Conservation (phyloP, 2,329 filamentous ascomycete species). For the Boeremia exigua region DNA sequence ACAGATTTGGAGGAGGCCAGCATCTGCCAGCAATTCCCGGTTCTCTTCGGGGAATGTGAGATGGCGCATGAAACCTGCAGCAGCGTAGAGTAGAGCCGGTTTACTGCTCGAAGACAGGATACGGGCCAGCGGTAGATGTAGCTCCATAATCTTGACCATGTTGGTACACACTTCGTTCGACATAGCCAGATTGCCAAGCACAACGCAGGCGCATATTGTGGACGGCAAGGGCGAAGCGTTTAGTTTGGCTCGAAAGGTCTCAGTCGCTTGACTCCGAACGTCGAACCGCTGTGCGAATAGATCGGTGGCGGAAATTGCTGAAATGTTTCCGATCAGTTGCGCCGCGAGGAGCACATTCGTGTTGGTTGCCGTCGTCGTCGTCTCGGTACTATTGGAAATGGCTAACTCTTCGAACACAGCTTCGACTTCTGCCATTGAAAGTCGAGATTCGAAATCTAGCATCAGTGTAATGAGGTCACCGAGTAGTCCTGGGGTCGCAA, state of each 20-base stretch:
- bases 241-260: slow-evolving; percentile 36
- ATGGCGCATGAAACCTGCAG: slow-evolving; percentile 47
- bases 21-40: slow-evolving; percentile 36
- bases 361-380: slow-evolving; percentile 25
- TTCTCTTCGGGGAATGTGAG: slow-evolving; percentile 46
- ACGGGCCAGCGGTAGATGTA: slow-evolving; percentile 38
- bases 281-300: slow-evolving; percentile 37
- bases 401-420: slow-evolving; percentile 38
- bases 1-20: slow-evolving; percentile 40
- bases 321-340: slow-evolving; percentile 41
- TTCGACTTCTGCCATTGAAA: slow-evolving; percentile 34
- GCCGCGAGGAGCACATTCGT: slow-evolving; percentile 36
- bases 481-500: slow-evolving; percentile 38
- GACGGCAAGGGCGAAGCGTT: slow-evolving; percentile 30
- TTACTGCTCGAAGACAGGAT: slow-evolving; percentile 37
- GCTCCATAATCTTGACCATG: slow-evolving; percentile 43
- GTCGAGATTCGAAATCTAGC: slow-evolving; percentile 39
- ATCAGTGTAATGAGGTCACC: slow-evolving; percentile 39
- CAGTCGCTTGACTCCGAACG: slow-evolving; percentile 34
- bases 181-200: slow-evolving; percentile 48
- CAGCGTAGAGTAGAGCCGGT: slow-evolving; percentile 43
- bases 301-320: slow-evolving; percentile 44
- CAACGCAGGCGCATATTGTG: slow-evolving; percentile 44
- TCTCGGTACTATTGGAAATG: slow-evolving; percentile 32
- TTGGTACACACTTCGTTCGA: slow-evolving; percentile 42